Conservation (phyloP, 1,284 basidiomycete genomes). For the Pisolithus thermaeus region DNA sequence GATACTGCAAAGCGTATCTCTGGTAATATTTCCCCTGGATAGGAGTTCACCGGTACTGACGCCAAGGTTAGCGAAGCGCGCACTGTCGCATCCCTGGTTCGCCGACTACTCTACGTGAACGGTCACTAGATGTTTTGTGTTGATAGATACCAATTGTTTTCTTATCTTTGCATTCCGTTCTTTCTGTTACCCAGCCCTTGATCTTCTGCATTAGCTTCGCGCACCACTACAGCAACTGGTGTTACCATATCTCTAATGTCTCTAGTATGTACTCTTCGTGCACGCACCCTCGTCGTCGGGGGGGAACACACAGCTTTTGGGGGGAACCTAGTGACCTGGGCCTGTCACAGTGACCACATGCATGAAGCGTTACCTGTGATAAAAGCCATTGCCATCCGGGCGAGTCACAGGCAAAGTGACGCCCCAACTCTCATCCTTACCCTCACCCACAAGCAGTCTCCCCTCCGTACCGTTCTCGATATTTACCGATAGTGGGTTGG, state of each 20-base stretch:
- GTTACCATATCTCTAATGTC: slow-evolving; percentile 21
- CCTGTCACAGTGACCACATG: slow-evolving; percentile 10
- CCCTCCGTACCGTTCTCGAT: slow-evolving; percentile 7
- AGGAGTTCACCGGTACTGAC: background rate
- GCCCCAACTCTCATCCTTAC: slow-evolving; percentile 8
- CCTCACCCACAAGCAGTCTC: too few species aligned
- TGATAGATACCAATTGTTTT: slow-evolving; percentile 2
- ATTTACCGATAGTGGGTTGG: slow-evolving; percentile 3
- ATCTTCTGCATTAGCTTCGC: slow-evolving; percentile 1
- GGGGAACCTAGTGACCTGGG: background rate
- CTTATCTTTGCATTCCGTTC: background rate
- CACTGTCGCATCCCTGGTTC: slow-evolving; percentile 81
- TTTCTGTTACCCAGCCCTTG: slow-evolving; percentile 1
- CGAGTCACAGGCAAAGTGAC: slow-evolving; percentile 22
- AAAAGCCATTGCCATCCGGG: slow-evolving; percentile 26
- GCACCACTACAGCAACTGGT: slow-evolving; percentile 1
- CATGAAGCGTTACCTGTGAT: slow-evolving; percentile 17
- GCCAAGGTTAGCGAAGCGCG: slow-evolving; percentile 66
- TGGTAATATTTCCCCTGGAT: slow-evolving; percentile 41
- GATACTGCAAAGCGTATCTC: slow-evolving; percentile 94
- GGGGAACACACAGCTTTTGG: background rate
- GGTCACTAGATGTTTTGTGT: background rate
- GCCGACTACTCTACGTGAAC: slow-evolving; percentile 40
- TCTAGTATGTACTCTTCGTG: slow-evolving; percentile 17
- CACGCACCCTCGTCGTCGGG: background rate